Evolutionary conservation across 1,139 yeast genomes (phyloP).

Genomic region (Pichia sp.): DNA sequence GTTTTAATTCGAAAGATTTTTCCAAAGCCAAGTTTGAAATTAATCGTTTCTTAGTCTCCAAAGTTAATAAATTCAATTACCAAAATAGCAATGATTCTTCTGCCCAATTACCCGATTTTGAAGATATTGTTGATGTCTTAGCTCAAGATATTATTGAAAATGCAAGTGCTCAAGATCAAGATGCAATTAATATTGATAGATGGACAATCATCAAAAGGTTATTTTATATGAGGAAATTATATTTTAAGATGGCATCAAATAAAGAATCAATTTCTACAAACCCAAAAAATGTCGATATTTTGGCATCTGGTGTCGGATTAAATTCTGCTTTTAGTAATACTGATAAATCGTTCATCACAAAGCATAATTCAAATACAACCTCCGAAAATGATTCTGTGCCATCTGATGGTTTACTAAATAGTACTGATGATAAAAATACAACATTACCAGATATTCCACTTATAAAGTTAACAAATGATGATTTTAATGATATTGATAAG

Average conservation of each 20-base stretch:
- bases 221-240: conserved; percentile 59
- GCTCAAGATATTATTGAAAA: conserved; percentile 33
- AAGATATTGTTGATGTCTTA: conserved; percentile 51
- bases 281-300: no score
- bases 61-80: conserved; percentile 40
- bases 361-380: background rate
- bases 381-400: no score
- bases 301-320: no score
- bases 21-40: conserved; percentile 48
- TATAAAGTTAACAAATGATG: conserved; percentile 20
- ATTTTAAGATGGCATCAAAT: conserved; percentile 14
- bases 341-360: background rate
- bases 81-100: no score
- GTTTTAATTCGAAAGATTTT: conserved; percentile 33
- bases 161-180: conserved; percentile 21
- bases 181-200: conserved; percentile 41
- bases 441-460: conserved; percentile 19
- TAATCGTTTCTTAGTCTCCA: conserved; percentile 37
- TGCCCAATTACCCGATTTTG: conserved; percentile 55
- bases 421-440: conserved; percentile 7
- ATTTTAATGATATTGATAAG: conserved; percentile 23
- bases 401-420: conserved; percentile 1
- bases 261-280: background rate
- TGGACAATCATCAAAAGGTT: conserved; percentile 67
- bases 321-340: no score